phyloP scores from a whole-genome alignment of 2,329 filamentous ascomycete genomes.

The Colletotrichum noveboracense region DNA sequence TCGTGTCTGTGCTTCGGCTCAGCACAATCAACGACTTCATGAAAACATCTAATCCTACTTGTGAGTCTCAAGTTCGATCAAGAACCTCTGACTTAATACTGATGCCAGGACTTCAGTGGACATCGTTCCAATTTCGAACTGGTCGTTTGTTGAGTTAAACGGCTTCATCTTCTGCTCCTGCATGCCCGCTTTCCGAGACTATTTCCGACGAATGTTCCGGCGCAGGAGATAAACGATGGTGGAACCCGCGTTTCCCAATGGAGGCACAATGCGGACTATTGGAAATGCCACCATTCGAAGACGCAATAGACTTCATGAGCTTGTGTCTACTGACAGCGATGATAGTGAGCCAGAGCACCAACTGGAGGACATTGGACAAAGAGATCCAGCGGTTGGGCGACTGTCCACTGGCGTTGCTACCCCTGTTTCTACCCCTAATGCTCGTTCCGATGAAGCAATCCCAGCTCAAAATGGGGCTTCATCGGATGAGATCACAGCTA shows the following conservation, averaged over 20 bases:
- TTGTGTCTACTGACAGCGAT: background rate
- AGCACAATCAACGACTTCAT: conserved; percentile 2
- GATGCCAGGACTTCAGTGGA: background rate
- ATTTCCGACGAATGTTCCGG: background rate
- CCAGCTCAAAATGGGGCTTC: background rate
- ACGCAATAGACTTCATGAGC: background rate
- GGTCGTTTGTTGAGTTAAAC: conserved; percentile 13
- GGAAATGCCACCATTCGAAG: background rate
- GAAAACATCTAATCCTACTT: conserved; percentile 13
- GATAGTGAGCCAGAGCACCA: background rate
- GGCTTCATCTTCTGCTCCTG: conserved; percentile 17
- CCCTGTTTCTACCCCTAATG: background rate
- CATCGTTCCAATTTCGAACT: conserved; percentile 9
- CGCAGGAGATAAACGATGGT: background rate
- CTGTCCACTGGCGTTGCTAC: background rate
- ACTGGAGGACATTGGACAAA: background rate
- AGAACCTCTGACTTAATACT: background rate
- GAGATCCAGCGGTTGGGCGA: background rate
- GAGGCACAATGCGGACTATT: background rate
- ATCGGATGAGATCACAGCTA: background rate
- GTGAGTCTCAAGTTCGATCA: background rate
- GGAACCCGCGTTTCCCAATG: background rate
- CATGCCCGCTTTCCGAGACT: conserved; percentile 10
- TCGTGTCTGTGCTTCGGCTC: background rate
- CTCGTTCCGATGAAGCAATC: background rate